phyloP scores from a whole-genome alignment of 1,139 yeast species.

The Suhomyces choctaworum region DNA sequence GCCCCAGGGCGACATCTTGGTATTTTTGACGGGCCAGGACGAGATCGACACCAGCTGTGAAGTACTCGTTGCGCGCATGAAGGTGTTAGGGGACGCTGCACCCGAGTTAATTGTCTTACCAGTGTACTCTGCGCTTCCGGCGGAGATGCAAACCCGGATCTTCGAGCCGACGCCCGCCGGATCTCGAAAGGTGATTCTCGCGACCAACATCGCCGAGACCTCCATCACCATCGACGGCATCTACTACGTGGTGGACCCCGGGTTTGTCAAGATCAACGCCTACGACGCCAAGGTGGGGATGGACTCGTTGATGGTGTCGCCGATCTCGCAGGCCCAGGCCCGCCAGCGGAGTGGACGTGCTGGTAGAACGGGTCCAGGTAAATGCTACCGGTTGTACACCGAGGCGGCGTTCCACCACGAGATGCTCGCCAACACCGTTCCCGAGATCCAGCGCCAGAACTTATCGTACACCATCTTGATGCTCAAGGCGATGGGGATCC shows the following conservation, averaged over 20 bases:
- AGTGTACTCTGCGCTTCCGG: conserved; percentile 77
- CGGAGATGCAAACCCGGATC: conserved; percentile 69
- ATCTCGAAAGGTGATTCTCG: conserved; percentile 69
- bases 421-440: conserved; percentile 81
- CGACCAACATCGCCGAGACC: conserved; percentile 68
- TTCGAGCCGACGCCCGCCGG: conserved; percentile 77
- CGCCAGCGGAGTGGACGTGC: conserved; percentile 84
- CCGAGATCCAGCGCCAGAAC: conserved; percentile 93
- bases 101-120: conserved; percentile 80
- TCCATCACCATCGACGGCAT: conserved; percentile 81
- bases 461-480: conserved; percentile 80
- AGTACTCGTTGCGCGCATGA: conserved; percentile 63
- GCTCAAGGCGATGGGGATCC: conserved; percentile 94
- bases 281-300: conserved; percentile 75
- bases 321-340: conserved; percentile 82
- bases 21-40: conserved; percentile 87
- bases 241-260: conserved; percentile 75
- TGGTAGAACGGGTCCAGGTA: conserved; percentile 85
- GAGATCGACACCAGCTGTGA: conserved; percentile 92
- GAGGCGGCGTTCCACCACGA: conserved; percentile 68
- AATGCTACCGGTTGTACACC: conserved; percentile 74
- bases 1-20: conserved; percentile 78
- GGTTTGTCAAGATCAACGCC: conserved; percentile 75
- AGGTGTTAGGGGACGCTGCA: conserved; percentile 61
- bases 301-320: conserved; percentile 72